Conservation (phyloP, 2,329 filamentous ascomycete species). For the Davidsoniella neocaledoniae region DNA sequence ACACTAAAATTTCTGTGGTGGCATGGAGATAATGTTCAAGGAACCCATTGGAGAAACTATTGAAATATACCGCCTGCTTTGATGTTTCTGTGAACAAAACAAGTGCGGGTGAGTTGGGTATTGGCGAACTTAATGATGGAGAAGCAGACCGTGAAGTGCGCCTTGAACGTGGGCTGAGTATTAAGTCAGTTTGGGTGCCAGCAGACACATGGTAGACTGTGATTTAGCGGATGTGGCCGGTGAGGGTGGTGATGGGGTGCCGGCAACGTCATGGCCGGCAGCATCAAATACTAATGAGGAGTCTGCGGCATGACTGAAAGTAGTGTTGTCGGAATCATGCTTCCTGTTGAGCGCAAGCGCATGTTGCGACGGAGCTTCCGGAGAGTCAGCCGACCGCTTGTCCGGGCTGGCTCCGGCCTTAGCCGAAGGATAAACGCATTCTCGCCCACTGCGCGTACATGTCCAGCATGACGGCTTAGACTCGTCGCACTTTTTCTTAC, state of each 20-base stretch:
- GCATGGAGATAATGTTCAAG: conserved; percentile 12
- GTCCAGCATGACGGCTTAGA: conserved; percentile 16
- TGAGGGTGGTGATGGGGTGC: not conserved
- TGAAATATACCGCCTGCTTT: conserved; percentile 4
- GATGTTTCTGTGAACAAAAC: conserved; percentile 4
- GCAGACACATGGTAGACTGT: conserved; percentile 3
- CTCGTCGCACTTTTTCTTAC: conserved; percentile 21
- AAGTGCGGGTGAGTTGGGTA: conserved; percentile 7
- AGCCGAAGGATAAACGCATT: conserved; percentile 8
- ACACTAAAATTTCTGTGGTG: conserved; percentile 12
- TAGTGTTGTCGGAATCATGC: not conserved
- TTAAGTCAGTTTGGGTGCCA: conserved; percentile 7
- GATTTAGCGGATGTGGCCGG: not conserved
- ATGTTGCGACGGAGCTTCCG: too few species aligned
- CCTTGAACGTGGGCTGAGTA: not conserved
- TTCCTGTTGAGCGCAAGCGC: not conserved
- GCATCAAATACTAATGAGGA: not conserved
- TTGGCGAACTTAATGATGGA: not conserved
- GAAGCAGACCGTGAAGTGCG: not conserved
- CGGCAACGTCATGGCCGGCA: too few species aligned
- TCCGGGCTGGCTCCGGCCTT: not conserved
- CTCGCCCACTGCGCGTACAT: conserved; percentile 10
- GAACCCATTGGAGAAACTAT: conserved; percentile 10
- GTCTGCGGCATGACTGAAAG: not conserved
- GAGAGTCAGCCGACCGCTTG: too few species aligned